These are phyloP conservation scores for Solanum gracilifrons DNA, from an alignment of 257 asterid species.

Conservation along the genomic window DNA sequence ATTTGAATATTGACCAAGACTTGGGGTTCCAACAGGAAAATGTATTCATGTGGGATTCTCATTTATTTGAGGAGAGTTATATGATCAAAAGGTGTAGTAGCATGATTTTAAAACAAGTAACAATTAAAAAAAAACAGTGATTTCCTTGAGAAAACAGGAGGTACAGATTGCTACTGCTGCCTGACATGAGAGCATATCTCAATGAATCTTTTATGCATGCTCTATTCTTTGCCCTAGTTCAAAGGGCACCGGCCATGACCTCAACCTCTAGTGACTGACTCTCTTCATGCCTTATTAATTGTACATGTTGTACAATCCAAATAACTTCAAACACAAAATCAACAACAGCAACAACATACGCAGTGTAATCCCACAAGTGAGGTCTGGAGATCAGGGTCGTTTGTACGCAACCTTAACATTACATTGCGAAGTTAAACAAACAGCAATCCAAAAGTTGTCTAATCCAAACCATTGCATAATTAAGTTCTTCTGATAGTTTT, in stretches of 20 bases:
- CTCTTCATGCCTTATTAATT: background rate
- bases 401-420: background rate
- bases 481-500: background rate
- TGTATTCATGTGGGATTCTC: background rate
- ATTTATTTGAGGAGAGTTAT: background rate
- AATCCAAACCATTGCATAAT: background rate
- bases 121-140: background rate
- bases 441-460: background rate
- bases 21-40: background rate
- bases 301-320: background rate
- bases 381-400: background rate
- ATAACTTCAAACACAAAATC: background rate
- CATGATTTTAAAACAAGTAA: background rate
- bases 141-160: background rate
- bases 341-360: background rate
- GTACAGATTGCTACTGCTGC: background rate
- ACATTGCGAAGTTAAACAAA: background rate
- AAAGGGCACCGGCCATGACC: background rate
- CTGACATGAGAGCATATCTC: background rate
- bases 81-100: too few species aligned
- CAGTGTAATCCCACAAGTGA: background rate
- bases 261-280: background rate
- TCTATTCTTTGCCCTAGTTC: slow-evolving; percentile 1
- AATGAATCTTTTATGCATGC: background rate
- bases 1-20: background rate